A percentile compares a stretch with the other conserved stretches of the same genome.
These are phyloP conservation scores for Paradendryphiella salina DNA, from an alignment of 2,329 filamentous ascomycete species.

Conservation along the genomic window DNA sequence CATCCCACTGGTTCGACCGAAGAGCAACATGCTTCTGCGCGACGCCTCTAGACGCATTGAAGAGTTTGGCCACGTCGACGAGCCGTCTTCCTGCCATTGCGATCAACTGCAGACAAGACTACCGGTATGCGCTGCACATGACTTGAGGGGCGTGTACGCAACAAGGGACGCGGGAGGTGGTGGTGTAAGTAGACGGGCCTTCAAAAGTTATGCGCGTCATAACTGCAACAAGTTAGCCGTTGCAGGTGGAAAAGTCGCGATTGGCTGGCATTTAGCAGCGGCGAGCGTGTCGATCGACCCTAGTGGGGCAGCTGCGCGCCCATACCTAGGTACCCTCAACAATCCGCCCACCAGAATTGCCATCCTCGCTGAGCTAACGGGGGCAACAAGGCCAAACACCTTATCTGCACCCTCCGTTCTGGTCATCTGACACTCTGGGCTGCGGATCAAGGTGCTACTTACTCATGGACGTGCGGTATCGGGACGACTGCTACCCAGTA, in stretches of 20 bases:
- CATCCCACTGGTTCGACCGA: slow-evolving; percentile 63
- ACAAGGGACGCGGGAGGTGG: slow-evolving; percentile 3
- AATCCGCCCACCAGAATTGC: slow-evolving; percentile 4
- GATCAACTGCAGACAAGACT: slow-evolving; percentile 15
- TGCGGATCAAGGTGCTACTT: slow-evolving; percentile 1
- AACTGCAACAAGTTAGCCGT: slow-evolving; percentile 27
- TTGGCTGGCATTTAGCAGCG: slow-evolving; percentile 5
- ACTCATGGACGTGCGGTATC: slow-evolving; percentile 1
- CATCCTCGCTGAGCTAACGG: not conserved
- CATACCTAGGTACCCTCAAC: slow-evolving; percentile 1
- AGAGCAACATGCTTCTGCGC: slow-evolving; percentile 61
- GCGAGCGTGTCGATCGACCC: slow-evolving; percentile 7
- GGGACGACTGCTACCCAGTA: not conserved
- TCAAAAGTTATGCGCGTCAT: slow-evolving; percentile 38
- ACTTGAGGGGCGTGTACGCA: slow-evolving; percentile 6
- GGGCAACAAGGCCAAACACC: not conserved
- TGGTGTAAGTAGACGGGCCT: not conserved
- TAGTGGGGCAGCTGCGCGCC: slow-evolving; percentile 10
- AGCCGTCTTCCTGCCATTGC: slow-evolving; percentile 57
- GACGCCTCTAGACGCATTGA: slow-evolving; percentile 54
- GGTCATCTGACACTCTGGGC: slow-evolving; percentile 1
- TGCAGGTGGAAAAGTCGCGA: slow-evolving; percentile 3
- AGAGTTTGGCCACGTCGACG: slow-evolving; percentile 55
- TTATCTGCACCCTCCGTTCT: not conserved
- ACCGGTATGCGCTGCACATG: slow-evolving; percentile 23